Evolutionary conservation across 768 basidiomycete species (phyloP).

Genomic region (Porpolomopsis calyptriformis): DNA sequence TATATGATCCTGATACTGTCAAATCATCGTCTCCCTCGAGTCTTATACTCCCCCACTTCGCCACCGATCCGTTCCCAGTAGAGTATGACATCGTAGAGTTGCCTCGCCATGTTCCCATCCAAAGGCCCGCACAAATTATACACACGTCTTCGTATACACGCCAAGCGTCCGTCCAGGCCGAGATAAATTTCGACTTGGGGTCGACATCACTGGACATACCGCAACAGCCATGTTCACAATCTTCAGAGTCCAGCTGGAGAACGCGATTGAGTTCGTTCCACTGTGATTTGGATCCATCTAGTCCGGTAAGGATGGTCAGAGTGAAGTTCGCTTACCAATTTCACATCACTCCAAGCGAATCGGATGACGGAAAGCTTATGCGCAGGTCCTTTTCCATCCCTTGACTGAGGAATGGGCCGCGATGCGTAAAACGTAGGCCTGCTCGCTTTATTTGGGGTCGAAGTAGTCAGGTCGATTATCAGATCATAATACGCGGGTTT

Average conservation of each 20-base stretch:
- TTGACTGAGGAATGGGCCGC: constrained; percentile 30
- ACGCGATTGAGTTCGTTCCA: constrained; percentile 74
- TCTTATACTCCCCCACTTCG: constrained; percentile 47
- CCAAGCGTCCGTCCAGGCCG: constrained; percentile 67
- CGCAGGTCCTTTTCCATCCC: constrained; percentile 28
- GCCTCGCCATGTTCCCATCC: constrained; percentile 60
- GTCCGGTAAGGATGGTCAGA: neutral
- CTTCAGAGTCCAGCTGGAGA: constrained; percentile 41
- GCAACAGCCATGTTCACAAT: constrained; percentile 23
- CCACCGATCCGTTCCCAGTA: constrained; percentile 30
- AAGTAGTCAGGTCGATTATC: constrained; percentile 67
- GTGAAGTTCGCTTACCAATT: constrained; percentile 37
- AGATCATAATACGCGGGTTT: constrained; percentile 73
- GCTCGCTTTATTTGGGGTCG: constrained; percentile 46
- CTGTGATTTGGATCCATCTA: constrained; percentile 23
- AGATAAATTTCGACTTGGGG: constrained; percentile 29
- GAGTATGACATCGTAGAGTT: constrained; percentile 40
- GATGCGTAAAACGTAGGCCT: constrained; percentile 60
- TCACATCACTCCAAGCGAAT: constrained; percentile 79
- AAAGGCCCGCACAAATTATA: constrained; percentile 70
- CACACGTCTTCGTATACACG: constrained; percentile 80
- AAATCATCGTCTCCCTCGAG: constrained; percentile 63
- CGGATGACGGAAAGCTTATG: constrained; percentile 52
- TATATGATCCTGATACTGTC: constrained; percentile 28
- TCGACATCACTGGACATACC: constrained; percentile 22